These are phyloP conservation scores for Acacia confusa DNA, from an alignment of 306 rosid genomes.

Conservation along the genomic window DNA sequence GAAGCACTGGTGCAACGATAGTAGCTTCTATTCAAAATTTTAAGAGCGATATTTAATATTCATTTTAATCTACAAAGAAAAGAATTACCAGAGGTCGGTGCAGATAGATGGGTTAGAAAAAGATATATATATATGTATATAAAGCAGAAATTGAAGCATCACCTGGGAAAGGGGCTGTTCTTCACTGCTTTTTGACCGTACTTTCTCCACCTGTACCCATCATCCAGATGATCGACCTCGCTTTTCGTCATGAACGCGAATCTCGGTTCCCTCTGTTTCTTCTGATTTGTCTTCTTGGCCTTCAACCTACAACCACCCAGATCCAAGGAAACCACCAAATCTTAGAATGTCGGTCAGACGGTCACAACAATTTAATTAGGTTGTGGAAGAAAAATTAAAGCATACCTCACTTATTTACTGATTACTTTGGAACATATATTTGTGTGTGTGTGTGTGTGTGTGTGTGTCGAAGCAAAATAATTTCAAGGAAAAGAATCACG, in stretches of 20 bases:
- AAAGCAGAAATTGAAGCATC: background rate
- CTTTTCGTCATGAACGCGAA: conserved; percentile 96
- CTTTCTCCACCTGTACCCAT: conserved; percentile 98
- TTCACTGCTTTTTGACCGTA: conserved; percentile 99
- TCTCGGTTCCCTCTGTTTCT: conserved; percentile 81
- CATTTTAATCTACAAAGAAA: background rate
- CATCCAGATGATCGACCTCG: conserved; percentile 97
- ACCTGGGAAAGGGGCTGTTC: conserved; percentile 94
- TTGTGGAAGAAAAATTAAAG: background rate
- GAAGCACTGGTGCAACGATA: conserved; percentile 89
- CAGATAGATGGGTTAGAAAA: background rate
- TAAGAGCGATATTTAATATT: background rate
- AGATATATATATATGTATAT: background rate
- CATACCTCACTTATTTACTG: background rate
- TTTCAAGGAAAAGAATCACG: background rate
- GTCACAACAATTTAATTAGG: background rate
- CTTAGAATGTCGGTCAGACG: conserved; percentile 10
- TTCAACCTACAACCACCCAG: conserved; percentile 49
- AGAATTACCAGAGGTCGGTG: background rate
- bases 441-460: too few species aligned
- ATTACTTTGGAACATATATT: background rate
- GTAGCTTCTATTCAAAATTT: conserved; percentile 61
- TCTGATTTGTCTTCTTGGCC: conserved; percentile 66
- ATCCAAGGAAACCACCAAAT: conserved; percentile 39
- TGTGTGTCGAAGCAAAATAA: background rate